Percentiles rank a stretch among this genome's conserved stretches.
Evolutionary conservation across 352 stramenopile genomes (phyloP).

Genomic region (Globisporangium nodosum): DNA sequence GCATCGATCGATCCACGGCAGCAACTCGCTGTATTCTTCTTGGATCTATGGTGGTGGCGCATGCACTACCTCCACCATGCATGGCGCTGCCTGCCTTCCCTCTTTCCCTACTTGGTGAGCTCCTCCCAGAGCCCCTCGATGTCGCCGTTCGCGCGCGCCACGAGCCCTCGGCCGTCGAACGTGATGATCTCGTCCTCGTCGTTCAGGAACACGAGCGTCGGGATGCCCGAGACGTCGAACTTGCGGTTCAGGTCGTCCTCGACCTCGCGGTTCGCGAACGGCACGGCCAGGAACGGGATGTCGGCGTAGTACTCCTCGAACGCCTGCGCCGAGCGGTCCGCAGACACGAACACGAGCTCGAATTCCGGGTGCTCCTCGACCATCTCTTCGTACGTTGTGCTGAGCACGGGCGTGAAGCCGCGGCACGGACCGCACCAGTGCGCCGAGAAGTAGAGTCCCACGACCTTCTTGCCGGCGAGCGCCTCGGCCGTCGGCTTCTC

Average conservation of each 20-base stretch:
- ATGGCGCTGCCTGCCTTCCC: background rate
- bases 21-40: too few relatives aligned
- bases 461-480: slow-evolving; percentile 73
- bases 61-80: too few relatives aligned
- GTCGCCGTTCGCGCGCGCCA: slow-evolving; percentile 70
- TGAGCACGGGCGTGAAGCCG: slow-evolving; percentile 92
- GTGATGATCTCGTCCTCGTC: slow-evolving; percentile 69
- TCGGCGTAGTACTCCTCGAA: slow-evolving; percentile 91
- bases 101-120: slow-evolving; percentile 34
- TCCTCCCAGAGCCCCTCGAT: slow-evolving; percentile 60
- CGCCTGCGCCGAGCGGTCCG: slow-evolving; percentile 57
- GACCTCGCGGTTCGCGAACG: slow-evolving; percentile 73
- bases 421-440: slow-evolving; percentile 94
- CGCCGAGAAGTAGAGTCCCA: slow-evolving; percentile 95
- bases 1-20: too few relatives aligned
- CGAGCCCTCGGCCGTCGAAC: slow-evolving; percentile 64
- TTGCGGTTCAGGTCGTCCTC: slow-evolving; percentile 71
- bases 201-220: slow-evolving; percentile 88
- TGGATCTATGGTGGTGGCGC: too few relatives aligned
- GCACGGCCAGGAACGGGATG: slow-evolving; percentile 93
- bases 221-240: slow-evolving; percentile 86
- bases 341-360: slow-evolving; percentile 89
- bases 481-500: slow-evolving; percentile 59
- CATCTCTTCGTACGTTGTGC: slow-evolving; percentile 87
- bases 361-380: slow-evolving; percentile 83